A percentile compares a stretch with the other conserved stretches of the same genome.
Conservation (phyloP, 192 early-diverging fungal species). For the Coemansia sp. region DNA sequence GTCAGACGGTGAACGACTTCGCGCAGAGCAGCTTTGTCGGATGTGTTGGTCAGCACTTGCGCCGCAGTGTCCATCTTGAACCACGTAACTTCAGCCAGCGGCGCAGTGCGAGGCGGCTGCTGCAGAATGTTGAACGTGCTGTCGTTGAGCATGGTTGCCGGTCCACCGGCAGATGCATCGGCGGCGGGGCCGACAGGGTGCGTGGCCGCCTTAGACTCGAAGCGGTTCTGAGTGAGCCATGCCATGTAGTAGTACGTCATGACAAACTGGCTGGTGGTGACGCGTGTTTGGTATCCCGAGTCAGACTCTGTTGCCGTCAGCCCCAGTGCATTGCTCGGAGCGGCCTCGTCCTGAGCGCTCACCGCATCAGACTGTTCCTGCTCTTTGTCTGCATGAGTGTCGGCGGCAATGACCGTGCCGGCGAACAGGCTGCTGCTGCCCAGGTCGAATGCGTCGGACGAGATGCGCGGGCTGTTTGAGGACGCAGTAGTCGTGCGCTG, state of each 20-base stretch:
- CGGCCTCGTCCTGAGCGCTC: background rate
- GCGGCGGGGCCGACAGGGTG: slow-evolving; percentile 29
- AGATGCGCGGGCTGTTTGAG: slow-evolving; percentile 5
- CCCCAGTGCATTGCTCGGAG: background rate
- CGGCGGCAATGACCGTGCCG: background rate
- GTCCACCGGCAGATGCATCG: background rate
- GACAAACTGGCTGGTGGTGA: slow-evolving; percentile 21
- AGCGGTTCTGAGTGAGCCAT: slow-evolving; percentile 44
- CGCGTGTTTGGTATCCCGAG: slow-evolving; percentile 3
- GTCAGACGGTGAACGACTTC: slow-evolving; percentile 45
- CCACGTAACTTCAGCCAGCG: slow-evolving; percentile 49
- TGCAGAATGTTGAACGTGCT: slow-evolving; percentile 5
- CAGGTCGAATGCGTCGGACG: slow-evolving; percentile 3
- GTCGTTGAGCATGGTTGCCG: background rate
- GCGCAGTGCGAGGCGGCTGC: slow-evolving; percentile 8
- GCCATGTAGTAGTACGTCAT: slow-evolving; percentile 52
- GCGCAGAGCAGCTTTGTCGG: slow-evolving; percentile 39
- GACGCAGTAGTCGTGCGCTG: slow-evolving; percentile 18
- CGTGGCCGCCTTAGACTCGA: slow-evolving; percentile 32
- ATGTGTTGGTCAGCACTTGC: slow-evolving; percentile 46
- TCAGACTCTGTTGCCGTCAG: background rate
- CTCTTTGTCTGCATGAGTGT: background rate
- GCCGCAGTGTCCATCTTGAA: slow-evolving; percentile 54
- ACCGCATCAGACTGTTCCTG: background rate
- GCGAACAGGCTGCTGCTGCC: background rate